Conservation (phyloP, 208 protist genomes). For the Trypanosoma grayi region DNA sequence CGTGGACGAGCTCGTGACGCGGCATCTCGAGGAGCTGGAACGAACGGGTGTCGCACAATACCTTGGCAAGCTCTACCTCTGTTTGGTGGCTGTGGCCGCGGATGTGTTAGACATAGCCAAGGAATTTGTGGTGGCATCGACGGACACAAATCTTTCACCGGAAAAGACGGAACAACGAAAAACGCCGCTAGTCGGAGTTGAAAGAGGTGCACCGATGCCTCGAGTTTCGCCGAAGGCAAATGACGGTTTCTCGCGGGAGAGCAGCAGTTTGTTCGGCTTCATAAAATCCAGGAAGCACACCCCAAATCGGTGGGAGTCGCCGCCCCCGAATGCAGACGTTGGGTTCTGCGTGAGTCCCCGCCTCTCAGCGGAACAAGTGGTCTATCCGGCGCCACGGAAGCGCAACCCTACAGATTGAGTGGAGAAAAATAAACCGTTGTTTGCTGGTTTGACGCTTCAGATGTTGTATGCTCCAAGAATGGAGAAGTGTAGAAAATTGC, state of each 20-base stretch:
- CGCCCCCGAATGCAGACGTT: not conserved
- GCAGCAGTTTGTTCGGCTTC: not conserved
- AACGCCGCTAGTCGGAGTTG: no score
- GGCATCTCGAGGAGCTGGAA: slow-evolving; percentile 49
- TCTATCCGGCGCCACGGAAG: no score
- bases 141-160: not conserved
- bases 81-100: slow-evolving; percentile 23
- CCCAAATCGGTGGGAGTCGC: not conserved
- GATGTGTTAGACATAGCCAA: slow-evolving; percentile 36
- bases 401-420: no score
- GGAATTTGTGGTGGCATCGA: slow-evolving; percentile 15
- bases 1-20: slow-evolving; percentile 46
- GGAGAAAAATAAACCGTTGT: no score
- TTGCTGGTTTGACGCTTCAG: no score
- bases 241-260: not conserved
- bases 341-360: no score
- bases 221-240: not conserved
- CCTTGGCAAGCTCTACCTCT: slow-evolving; percentile 22
- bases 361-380: no score
- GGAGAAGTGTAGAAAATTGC: no score
- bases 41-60: slow-evolving; percentile 54
- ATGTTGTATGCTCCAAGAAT: no score
- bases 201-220: no score
- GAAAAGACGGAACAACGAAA: not conserved
- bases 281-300: not conserved